Base-by-base conservation (phyloP, 2,329 filamentous ascomycete species). In the Pseudogymnoascus sp. region DNA sequence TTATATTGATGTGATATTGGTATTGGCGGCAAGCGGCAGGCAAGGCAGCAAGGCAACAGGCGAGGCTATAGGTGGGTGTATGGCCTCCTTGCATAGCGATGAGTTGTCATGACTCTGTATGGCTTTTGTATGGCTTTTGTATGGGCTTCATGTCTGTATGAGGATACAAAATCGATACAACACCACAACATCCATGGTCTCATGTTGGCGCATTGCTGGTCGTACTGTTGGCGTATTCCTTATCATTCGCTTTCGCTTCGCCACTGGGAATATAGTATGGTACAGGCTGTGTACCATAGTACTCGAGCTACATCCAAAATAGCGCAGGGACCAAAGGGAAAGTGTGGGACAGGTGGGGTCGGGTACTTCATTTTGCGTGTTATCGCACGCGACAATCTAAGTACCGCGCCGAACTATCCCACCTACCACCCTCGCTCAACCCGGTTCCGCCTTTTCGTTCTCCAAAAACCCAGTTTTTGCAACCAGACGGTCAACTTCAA, bases 81-180 rank as follows among this genome's bases (percentile, higher is more conserved):
- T 41, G 38, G 33, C 33, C 12, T 41, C n/a, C 46, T 28, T 31
- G 43, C 43, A 53, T 53, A 31, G 24, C 3, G 43, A 53, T 53
- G 46, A 53, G 46, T 31, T 53, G 46, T 53, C 46, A 53, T 53
- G 46, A 53, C 46, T 53, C 46, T 53, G 46, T 53, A 53, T 53
- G 46, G 46, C 14, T 22, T 14, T 46, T 22, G 26, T n/a, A n/a
- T n/a, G 43, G 5, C 28, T 6, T 7, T 7, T 31, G 43, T 50
- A 50, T 50, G 43, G 43, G 6, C 43, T 16, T 50, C 43, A 53
- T 14, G 3, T 16, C 14, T 12, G 46, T 53, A 11, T 31, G 46
- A 53, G 14, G 24, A 53, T 53, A 50, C 40, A 24, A 43, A n/a
- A 43, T 3, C 4, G 11, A 43, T 43, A 43, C 46, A 53, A 31